These are phyloP conservation scores for Fomitopsis pinicola DNA, from an alignment of 1,284 basidiomycete species.

Conservation along the genomic window DNA sequence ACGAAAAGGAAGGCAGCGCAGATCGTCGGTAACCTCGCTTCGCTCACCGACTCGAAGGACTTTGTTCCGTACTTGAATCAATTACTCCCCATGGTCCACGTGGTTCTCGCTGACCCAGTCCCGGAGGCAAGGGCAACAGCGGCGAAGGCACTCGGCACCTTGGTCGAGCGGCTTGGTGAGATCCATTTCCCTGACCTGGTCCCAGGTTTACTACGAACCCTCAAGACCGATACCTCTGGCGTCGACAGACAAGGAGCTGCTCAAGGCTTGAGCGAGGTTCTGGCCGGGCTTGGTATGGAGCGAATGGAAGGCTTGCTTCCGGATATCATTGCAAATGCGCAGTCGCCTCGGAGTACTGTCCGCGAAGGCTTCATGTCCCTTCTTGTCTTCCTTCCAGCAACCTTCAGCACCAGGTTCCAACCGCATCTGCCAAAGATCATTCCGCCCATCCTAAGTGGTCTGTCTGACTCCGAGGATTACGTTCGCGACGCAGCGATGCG, in stretches of 20 bases:
- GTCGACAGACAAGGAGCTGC: slow-evolving; percentile 98
- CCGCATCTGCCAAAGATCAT: slow-evolving; percentile 96
- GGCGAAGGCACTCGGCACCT: slow-evolving; percentile 94
- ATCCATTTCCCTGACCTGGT: slow-evolving; percentile 95
- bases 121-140: slow-evolving; percentile 97
- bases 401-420: slow-evolving; percentile 94
- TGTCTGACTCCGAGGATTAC: slow-evolving; percentile 93
- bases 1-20: slow-evolving; percentile 95
- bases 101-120: slow-evolving; percentile 92
- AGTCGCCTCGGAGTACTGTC: slow-evolving; percentile 87
- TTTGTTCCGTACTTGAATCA: slow-evolving; percentile 93
- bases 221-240: slow-evolving; percentile 92
- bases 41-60: slow-evolving; percentile 93
- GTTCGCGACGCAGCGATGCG: slow-evolving; percentile 97
- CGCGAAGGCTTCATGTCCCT: slow-evolving; percentile 99
- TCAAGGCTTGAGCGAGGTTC: slow-evolving; percentile 94
- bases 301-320: slow-evolving; percentile 93
- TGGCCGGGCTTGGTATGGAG: slow-evolving; percentile 96
- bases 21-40: slow-evolving; percentile 95
- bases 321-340: slow-evolving; percentile 89
- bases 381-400: slow-evolving; percentile 93
- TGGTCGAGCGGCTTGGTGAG: slow-evolving; percentile 96
- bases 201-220: slow-evolving; percentile 82
- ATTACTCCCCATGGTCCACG: slow-evolving; percentile 88
- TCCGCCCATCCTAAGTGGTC: slow-evolving; percentile 86